Conservation (phyloP, 2,329 filamentous ascomycete genomes). For the Meredithiella fracta region DNA sequence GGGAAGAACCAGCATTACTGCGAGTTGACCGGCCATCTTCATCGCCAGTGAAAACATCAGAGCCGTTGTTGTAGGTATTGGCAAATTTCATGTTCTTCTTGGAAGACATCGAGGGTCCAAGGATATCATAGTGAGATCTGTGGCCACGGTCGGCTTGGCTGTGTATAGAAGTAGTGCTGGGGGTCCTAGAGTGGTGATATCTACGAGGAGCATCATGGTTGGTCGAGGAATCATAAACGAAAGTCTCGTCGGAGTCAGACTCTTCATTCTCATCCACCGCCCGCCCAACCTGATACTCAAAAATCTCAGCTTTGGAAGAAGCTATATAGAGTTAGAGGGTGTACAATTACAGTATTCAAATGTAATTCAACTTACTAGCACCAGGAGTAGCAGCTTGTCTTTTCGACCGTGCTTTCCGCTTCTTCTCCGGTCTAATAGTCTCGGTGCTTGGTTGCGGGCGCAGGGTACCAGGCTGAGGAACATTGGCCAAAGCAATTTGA, state of each 20-base stretch:
- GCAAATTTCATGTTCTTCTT: conserved; percentile 97
- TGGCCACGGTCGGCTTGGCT: conserved; percentile 48
- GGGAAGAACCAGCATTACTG: conserved; percentile 42
- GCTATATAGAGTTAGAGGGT: conserved; percentile 31
- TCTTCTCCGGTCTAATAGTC: conserved; percentile 86
- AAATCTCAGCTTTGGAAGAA: conserved; percentile 93
- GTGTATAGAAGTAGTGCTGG: conserved; percentile 72
- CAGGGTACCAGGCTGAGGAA: conserved; percentile 45
- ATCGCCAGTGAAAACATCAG: conserved; percentile 35
- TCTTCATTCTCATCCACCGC: conserved; percentile 93
- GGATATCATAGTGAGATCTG: conserved; percentile 38
- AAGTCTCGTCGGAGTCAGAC: conserved; percentile 94
- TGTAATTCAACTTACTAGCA: conserved; percentile 43
- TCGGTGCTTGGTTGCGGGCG: conserved; percentile 83
- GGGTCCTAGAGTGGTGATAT: conserved; percentile 88
- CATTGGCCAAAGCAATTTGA: conserved; percentile 58
- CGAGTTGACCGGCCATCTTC: conserved; percentile 50
- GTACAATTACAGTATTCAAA: conserved; percentile 20
- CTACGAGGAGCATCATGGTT: conserved; percentile 58
- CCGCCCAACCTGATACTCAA: conserved; percentile 90
- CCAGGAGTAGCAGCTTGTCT: conserved; percentile 61
- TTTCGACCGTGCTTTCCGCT: conserved; percentile 64
- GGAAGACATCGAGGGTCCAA: conserved; percentile 24
- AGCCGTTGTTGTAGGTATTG: conserved; percentile 53
- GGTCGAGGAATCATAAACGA: conserved; percentile 92